Evolutionary conservation across 2,329 filamentous ascomycete genomes (phyloP), one percentile per base, ranked within the genome.

Genomic region (Hypoxylon sp.): DNA sequence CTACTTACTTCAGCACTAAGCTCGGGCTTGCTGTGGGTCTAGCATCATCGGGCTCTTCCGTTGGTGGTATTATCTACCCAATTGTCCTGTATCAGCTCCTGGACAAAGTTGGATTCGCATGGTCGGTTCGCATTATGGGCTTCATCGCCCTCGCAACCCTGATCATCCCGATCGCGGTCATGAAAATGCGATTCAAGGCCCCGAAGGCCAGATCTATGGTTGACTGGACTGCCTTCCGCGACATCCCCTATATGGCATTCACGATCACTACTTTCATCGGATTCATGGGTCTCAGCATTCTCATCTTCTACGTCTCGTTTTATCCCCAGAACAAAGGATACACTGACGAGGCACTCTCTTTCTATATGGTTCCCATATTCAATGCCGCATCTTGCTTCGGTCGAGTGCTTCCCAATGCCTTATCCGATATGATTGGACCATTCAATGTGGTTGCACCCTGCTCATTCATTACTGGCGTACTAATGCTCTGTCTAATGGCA

Each of bases 251-350:
- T 58, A 69, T 79, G 13, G 51, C 75, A 52, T 75, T 75, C 66
- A 75, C 79, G 13, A 72, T 77, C 15, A 63, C 62, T 2, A 67
- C 65, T 4, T 59, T 73, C 27, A 37, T 75, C 24, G 81, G 81
- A n/a, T 82, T 83, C 73, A 80, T 78, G 69, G 78, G 79, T 1
- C 71, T 84, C 0, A 84, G 83, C 57, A 81, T 83, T 53, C 80
- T 81, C 0, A 82, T 83, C 67, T 84, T 82, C 71, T 84, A 83
- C 60, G 73, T 84, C 59, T 74, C 75, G 1, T 76, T 72, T n/a
- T 81, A 77, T 69, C 53, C 65, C 6, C 27, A 65, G 24, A 61
- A 68, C 29, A 58, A 56, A 29, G 65, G 67, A n/a, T 52, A 72
- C 35, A 70, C 65, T 7, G 57, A 70, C 13, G 21, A 62, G 3